Evolutionary conservation across 139 green algal species (phyloP), one percentile per base, ranked within the genome.

Genomic region (Chlamydomonas sp.): DNA sequence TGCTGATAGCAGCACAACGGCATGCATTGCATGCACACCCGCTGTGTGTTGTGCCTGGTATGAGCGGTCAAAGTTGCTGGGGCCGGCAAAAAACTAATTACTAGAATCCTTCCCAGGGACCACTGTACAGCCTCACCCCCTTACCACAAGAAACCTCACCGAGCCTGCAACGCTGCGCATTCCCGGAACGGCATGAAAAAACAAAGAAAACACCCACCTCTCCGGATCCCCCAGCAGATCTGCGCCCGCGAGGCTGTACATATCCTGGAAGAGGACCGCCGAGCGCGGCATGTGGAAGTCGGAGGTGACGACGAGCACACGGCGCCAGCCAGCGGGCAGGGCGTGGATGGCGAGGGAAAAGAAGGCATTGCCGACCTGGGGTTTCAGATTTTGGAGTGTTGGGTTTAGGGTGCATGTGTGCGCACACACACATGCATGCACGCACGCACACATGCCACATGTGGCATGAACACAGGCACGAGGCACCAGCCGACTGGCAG

Each of bases 271-370:
- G 22, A 69, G n/a, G 22, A 37, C 62, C 5, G 6, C 10, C 3
- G 62, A 43, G 3, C 62, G 36, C 31, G 62, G 62, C 62, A 69
- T 69, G 22, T 69, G 62, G 62, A 39, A 50, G 31, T 65, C 26
- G 10, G 39, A 65, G 24, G 68, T 73, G n/a, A 67, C 54, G 2
- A 74, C 38, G 13, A 60, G n/a, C 2, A 85, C 3, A n/a, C 61
- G 57, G 28, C 73, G 65, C 90, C 90, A 96, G 24, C 77, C 75
- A 29, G 79, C 74, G 5, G 90, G 90, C 2, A 96, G 26, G 5
- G 86, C 83, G 65, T 96, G 90, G 54, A 91, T 92, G 37, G 79
- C 76, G 2, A 91, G 70, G 1, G 70, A 72, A 67, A 95, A 96
- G 71, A 88, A 96, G 34, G 77, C 90, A 74, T 96, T 96, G 54